These are phyloP conservation scores for Backusella tuberculispora DNA, from an alignment of 192 early-diverging fungal genomes.

Conservation along the genomic window DNA sequence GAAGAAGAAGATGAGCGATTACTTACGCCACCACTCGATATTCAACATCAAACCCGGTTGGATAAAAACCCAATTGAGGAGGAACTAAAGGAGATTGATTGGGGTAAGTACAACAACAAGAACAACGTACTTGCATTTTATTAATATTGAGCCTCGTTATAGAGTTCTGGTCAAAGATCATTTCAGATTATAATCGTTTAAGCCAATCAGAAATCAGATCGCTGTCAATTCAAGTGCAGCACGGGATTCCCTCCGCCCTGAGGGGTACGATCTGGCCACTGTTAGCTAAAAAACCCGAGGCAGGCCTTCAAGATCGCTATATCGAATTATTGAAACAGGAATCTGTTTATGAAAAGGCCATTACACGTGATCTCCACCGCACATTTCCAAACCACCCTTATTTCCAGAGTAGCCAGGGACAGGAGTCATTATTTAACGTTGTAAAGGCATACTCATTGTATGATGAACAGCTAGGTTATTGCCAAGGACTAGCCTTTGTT, in stretches of 20 bases:
- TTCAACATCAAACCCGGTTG: slow-evolving; percentile 11
- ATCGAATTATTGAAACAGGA: slow-evolving; percentile 67
- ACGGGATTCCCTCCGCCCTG: slow-evolving; percentile 85
- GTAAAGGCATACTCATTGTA: slow-evolving; percentile 92
- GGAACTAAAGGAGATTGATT: slow-evolving; percentile 63
- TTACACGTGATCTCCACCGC: slow-evolving; percentile 84
- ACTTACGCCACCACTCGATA: slow-evolving; percentile 16
- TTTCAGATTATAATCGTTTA: slow-evolving; percentile 85
- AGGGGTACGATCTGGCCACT: slow-evolving; percentile 96
- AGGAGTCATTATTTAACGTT: slow-evolving; percentile 88
- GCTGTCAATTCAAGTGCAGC: slow-evolving; percentile 79
- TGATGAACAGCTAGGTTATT: slow-evolving; percentile 95
- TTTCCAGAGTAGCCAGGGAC: slow-evolving; percentile 79
- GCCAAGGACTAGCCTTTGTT: slow-evolving; percentile 95
- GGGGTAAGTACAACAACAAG: slow-evolving; percentile 59
- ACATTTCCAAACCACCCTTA: slow-evolving; percentile 92
- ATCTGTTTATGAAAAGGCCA: slow-evolving; percentile 86
- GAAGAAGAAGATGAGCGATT: slow-evolving; percentile 21
- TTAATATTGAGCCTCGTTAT: slow-evolving; percentile 8
- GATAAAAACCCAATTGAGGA: slow-evolving; percentile 12
- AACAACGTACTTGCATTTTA: slow-evolving; percentile 59
- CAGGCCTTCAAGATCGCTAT: slow-evolving; percentile 76
- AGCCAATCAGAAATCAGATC: slow-evolving; percentile 75
- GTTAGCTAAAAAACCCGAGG: slow-evolving; percentile 80
- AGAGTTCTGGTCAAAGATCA: slow-evolving; percentile 93